A percentile compares a stretch with the other conserved stretches of the same genome.
Evolutionary conservation across 1,139 yeast species (phyloP).

Genomic region (Pichia sp.): DNA sequence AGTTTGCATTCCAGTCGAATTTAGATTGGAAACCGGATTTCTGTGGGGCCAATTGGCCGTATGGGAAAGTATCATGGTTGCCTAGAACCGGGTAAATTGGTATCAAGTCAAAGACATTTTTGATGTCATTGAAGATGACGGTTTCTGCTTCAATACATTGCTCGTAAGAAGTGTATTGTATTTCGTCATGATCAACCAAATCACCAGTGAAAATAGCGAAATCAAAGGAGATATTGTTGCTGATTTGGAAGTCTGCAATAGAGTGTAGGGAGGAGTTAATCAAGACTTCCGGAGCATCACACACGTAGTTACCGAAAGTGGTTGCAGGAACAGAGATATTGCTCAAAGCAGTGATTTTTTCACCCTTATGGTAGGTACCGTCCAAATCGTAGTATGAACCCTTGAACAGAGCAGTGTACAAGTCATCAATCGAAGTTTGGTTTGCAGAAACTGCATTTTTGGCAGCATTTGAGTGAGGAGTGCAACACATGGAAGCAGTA

Average conservation of each 20-base stretch:
- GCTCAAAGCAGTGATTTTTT: conserved; percentile 4
- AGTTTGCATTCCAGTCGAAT: conserved; percentile 57
- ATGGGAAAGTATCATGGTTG: conserved; percentile 71
- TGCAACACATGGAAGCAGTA: conserved; percentile 47
- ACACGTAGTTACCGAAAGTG: conserved; percentile 54
- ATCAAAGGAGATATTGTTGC: conserved; percentile 40
- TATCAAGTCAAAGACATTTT: conserved; percentile 46
- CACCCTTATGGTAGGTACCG: conserved; percentile 21
- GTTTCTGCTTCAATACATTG: conserved; percentile 53
- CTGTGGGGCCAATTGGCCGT: conserved; percentile 62
- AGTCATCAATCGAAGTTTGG: conserved; percentile 15
- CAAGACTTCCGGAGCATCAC: conserved; percentile 62
- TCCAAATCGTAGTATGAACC: conserved; percentile 21
- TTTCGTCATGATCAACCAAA: conserved; percentile 35
- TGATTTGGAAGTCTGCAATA: conserved; percentile 36
- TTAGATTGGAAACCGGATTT: conserved; percentile 44
- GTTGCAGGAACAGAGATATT: conserved; percentile 43
- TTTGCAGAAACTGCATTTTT: conserved; percentile 34
- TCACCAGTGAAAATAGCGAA: conserved; percentile 70
- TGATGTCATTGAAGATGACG: conserved; percentile 48
- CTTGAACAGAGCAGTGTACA: conserved; percentile 26
- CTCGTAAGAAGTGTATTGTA: conserved; percentile 41
- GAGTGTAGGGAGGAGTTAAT: conserved; percentile 52
- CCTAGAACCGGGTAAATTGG: conserved; percentile 66
- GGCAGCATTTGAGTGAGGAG: conserved; percentile 29